phyloP scores from a whole-genome alignment of 345 rosid species.

The Cardamine resedifolia region DNA sequence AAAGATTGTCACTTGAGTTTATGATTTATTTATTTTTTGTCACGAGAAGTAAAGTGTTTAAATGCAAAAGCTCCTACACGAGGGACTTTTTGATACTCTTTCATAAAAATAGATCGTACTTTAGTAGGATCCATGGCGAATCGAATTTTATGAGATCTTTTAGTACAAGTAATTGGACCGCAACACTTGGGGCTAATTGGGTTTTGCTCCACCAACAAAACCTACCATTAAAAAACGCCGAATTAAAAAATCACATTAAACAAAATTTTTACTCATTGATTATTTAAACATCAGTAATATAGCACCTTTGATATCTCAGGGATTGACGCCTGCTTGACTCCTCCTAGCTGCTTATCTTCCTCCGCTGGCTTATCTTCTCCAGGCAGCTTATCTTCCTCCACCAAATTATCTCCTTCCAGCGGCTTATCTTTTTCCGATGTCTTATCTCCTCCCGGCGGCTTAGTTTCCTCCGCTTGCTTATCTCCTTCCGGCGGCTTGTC shows the following conservation, averaged over 20 bases:
- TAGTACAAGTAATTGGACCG: neutral
- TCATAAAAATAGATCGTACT: constrained; percentile 22
- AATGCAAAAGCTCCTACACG: constrained; percentile 35
- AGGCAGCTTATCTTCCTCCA: neutral
- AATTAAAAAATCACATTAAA: neutral
- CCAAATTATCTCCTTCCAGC: neutral
- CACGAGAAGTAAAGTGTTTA: constrained; percentile 33
- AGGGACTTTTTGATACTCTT: constrained; percentile 31
- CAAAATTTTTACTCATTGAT: neutral
- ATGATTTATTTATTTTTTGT: constrained; percentile 27
- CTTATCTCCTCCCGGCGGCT: neutral
- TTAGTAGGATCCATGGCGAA: constrained; percentile 22
- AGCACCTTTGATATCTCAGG: constrained; percentile 30
- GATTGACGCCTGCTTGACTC: neutral
- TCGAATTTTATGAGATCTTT: constrained; percentile 23
- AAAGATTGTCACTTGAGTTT: neutral
- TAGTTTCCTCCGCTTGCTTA: neutral
- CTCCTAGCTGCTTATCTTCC: neutral
- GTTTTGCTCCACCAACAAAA: constrained; percentile 13
- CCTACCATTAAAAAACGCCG: neutral
- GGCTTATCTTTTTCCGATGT: neutral
- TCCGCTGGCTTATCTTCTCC: neutral
- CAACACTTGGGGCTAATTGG: neutral
- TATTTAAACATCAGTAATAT: neutral
- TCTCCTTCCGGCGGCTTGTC: neutral